These are phyloP conservation scores for Penicillium sp. DNA, from an alignment of 2,329 filamentous ascomycete genomes.

Conservation along the genomic window DNA sequence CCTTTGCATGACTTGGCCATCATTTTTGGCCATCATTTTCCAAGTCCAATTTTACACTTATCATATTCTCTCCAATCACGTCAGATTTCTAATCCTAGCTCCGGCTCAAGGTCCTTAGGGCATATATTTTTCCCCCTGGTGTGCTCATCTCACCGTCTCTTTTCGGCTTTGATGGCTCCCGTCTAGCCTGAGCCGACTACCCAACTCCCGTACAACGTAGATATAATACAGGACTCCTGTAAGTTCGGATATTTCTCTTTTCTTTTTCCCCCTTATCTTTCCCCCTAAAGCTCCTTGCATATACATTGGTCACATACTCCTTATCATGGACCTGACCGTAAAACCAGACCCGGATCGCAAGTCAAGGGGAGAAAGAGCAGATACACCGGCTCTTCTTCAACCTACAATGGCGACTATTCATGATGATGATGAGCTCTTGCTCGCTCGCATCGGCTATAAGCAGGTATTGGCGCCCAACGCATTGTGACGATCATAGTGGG, in stretches of 20 bases:
- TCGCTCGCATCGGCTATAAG: slow-evolving; percentile 63
- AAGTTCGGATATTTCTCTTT: slow-evolving; percentile 5
- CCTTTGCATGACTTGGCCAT: neutral
- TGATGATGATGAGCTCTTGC: slow-evolving; percentile 60
- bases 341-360: slow-evolving; percentile 16
- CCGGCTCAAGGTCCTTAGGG: slow-evolving; percentile 4
- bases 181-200: slow-evolving; percentile 5
- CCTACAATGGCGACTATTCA: slow-evolving; percentile 46
- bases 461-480: slow-evolving; percentile 50
- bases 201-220: neutral
- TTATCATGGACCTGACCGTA: slow-evolving; percentile 18
- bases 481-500: slow-evolving; percentile 7
- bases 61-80: slow-evolving; percentile 6
- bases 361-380: neutral
- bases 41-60: neutral
- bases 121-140: neutral
- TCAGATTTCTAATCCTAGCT: neutral
- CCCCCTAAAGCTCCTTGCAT: slow-evolving; percentile 5
- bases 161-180: slow-evolving; percentile 15
- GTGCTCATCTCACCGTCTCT: slow-evolving; percentile 20
- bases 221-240: slow-evolving; percentile 17
- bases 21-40: neutral
- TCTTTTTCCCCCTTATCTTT: slow-evolving; percentile 7
- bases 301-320: neutral
- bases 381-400: neutral